These are phyloP conservation scores for Exophiala viscosa DNA, from an alignment of 2,329 filamentous ascomycete species.

Conservation along the genomic window DNA sequence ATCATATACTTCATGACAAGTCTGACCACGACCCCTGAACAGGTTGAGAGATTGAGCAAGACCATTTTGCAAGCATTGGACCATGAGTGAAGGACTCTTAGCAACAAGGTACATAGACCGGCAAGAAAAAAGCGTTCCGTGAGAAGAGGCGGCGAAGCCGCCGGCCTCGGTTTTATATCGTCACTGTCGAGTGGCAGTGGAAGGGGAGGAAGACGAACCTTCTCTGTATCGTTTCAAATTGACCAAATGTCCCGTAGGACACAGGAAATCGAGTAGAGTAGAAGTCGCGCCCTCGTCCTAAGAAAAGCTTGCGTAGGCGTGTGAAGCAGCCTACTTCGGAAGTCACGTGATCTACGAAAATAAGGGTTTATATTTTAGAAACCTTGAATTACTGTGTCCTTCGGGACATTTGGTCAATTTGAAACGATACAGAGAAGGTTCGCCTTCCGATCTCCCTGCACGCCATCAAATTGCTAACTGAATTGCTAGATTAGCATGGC, in stretches of 20 bases:
- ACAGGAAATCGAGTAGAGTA: background rate
- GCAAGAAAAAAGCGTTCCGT: background rate
- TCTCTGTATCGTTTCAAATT: conserved; percentile 69
- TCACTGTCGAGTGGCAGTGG: too few relatives aligned
- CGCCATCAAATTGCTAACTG: too few relatives aligned
- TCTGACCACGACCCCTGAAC: conserved; percentile 45
- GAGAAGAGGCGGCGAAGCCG: conserved; percentile 6
- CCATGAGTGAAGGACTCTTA: conserved; percentile 4
- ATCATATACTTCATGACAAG: conserved; percentile 61
- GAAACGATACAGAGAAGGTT: conserved; percentile 65
- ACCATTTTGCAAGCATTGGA: conserved; percentile 25
- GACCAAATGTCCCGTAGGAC: conserved; percentile 56
- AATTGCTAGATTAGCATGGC: conserved; percentile 65
- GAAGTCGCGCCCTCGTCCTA: too few relatives aligned
- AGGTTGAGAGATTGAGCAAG: conserved; percentile 20
- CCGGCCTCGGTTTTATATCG: too few relatives aligned
- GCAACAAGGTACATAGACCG: too few relatives aligned
- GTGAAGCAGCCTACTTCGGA: too few relatives aligned
- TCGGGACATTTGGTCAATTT: conserved; percentile 49
- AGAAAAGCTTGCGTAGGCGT: too few relatives aligned
- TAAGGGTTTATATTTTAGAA: too few relatives aligned
- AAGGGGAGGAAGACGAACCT: conserved; percentile 29
- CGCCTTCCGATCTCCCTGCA: background rate
- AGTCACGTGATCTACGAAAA: too few relatives aligned
- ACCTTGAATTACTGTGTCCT: too few relatives aligned